phyloP scores from a whole-genome alignment of 768 basidiomycete genomes.

The Russula olivacea region DNA sequence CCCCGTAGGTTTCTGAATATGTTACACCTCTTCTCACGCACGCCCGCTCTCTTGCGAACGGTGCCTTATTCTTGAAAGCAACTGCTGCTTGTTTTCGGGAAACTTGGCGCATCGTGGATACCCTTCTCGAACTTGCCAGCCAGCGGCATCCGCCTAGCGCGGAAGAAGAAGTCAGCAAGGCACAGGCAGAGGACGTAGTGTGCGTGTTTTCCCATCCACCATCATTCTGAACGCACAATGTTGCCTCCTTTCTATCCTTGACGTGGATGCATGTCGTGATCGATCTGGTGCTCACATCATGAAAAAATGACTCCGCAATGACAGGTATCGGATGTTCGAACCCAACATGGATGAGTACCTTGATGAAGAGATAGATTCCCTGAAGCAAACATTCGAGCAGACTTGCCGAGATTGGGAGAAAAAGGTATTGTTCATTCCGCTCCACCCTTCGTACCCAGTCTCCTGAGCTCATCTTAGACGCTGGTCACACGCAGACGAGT shows the following conservation, averaged over 20 bases:
- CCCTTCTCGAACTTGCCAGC: conserved; percentile 52
- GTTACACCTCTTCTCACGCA: conserved; percentile 68
- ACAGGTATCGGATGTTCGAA: conserved; percentile 92
- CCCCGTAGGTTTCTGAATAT: conserved; percentile 77
- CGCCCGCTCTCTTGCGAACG: conserved; percentile 67
- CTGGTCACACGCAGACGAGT: conserved; percentile 31
- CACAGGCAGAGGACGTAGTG: conserved; percentile 78
- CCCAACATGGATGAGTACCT: conserved; percentile 96
- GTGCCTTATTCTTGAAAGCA: conserved; percentile 65
- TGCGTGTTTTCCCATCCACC: conserved; percentile 36
- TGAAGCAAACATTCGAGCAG: conserved; percentile 65
- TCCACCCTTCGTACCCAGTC: conserved; percentile 41
- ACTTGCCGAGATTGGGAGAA: conserved; percentile 80
- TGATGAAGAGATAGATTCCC: conserved; percentile 82
- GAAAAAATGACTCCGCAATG: conserved; percentile 2
- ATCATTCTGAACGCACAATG: background rate
- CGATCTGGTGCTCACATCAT: conserved; percentile 4
- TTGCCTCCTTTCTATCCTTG: background rate
- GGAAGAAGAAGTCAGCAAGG: conserved; percentile 40
- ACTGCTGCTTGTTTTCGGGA: conserved; percentile 88
- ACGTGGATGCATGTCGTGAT: conserved; percentile 8
- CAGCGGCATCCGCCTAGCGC: conserved; percentile 17
- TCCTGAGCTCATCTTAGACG: conserved; percentile 57
- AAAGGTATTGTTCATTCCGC: conserved; percentile 43
- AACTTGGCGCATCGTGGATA: conserved; percentile 80